phyloP scores from a whole-genome alignment of 306 rosid genomes.

The Vicia faba region DNA sequence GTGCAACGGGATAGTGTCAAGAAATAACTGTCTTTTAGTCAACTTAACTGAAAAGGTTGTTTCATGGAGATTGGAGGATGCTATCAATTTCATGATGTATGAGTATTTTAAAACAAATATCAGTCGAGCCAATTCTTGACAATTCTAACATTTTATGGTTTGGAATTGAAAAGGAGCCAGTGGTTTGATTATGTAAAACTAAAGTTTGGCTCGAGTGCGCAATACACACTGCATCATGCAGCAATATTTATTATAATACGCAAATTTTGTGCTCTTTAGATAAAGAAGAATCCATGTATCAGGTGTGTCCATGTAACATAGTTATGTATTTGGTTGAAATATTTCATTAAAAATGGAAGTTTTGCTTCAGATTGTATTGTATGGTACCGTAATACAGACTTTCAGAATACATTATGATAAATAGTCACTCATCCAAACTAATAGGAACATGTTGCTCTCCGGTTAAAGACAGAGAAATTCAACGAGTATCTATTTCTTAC shows the following conservation, averaged over 20 bases:
- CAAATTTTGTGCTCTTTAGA: neutral
- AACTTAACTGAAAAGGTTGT: neutral
- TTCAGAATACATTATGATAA: constrained; percentile 6
- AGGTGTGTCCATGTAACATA: constrained; percentile 1
- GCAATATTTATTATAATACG: neutral
- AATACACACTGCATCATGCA: neutral
- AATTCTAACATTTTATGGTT: constrained; percentile 5
- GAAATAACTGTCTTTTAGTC: neutral
- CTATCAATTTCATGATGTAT: constrained; percentile 1
- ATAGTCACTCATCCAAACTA: neutral
- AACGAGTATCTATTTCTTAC: too few species aligned
- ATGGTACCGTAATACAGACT: neutral
- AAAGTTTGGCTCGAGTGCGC: neutral
- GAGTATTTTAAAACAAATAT: neutral
- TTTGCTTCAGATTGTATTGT: constrained; percentile 5
- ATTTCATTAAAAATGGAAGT: constrained; percentile 19
- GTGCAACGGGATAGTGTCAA: constrained; percentile 50
- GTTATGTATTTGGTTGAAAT: neutral
- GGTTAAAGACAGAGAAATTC: too few species aligned
- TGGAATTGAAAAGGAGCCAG: constrained; percentile 9
- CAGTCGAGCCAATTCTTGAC: neutral
- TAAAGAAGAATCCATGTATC: neutral
- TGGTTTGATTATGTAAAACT: neutral
- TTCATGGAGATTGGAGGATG: constrained; percentile 14
- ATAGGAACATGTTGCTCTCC: too few species aligned